phyloP scores from a whole-genome alignment of 441 rosid species.

The Kokia cookei region DNA sequence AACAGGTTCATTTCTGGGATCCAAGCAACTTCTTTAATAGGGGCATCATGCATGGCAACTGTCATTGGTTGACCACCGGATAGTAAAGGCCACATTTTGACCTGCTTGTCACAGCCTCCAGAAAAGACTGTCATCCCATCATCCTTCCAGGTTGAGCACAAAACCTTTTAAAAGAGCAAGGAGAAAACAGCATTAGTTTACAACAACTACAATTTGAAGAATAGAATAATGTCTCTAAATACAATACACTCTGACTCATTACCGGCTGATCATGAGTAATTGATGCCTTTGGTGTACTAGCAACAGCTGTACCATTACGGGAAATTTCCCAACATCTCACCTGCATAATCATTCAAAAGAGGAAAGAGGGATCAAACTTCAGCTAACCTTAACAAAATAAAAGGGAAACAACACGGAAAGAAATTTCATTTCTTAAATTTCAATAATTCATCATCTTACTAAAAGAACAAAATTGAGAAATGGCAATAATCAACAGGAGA shows the following conservation, averaged over 20 bases:
- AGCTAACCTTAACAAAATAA: background rate
- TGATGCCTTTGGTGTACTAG: constrained; percentile 75
- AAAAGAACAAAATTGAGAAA: background rate
- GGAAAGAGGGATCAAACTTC: background rate
- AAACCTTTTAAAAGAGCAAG: constrained; percentile 41
- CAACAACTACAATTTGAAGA: background rate
- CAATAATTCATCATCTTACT: background rate
- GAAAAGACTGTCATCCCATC: constrained; percentile 92
- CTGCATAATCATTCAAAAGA: constrained; percentile 26
- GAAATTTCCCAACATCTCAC: constrained; percentile 94
- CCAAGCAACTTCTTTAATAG: constrained; percentile 83
- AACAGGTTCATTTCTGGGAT: constrained; percentile 89
- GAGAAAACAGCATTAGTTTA: background rate
- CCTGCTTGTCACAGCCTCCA: constrained; percentile 98
- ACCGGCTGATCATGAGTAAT: constrained; percentile 95
- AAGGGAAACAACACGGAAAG: background rate
- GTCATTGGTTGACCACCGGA: constrained; percentile 85
- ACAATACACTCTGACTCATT: constrained; percentile 8
- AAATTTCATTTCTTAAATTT: background rate
- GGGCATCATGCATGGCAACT: constrained; percentile 94
- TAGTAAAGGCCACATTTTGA: constrained; percentile 89
- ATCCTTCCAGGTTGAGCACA: constrained; percentile 96
- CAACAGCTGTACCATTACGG: constrained; percentile 44
- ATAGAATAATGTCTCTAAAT: constrained; percentile 3
- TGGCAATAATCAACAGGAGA: background rate